These are phyloP conservation scores for Aspergillus carlsbadensis DNA, from an alignment of 495 filamentous ascomycete genomes.

Conservation along the genomic window DNA sequence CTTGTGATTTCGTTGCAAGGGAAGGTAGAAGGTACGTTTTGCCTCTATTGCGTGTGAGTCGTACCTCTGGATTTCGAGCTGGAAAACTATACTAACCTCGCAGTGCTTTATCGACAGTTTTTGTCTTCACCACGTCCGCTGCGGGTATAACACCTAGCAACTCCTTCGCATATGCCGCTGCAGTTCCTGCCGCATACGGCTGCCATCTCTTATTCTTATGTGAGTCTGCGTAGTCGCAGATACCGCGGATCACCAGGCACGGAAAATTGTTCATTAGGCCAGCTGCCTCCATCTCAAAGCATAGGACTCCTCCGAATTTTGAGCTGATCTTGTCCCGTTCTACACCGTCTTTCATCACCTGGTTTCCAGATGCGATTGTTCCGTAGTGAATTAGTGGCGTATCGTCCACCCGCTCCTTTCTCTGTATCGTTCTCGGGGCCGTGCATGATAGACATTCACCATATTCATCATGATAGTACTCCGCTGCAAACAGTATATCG, in stretches of 20 bases:
- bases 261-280: constrained; percentile 31
- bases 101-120: too few relatives aligned
- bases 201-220: constrained; percentile 25
- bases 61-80: too few relatives aligned
- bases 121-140: too few relatives aligned
- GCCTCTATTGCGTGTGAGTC: too few relatives aligned
- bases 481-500: too few relatives aligned
- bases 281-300: constrained; percentile 46
- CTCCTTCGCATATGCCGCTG: constrained; percentile 32
- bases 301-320: constrained; percentile 22
- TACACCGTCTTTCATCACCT: constrained; percentile 28
- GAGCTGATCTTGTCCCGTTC: constrained; percentile 19
- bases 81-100: too few relatives aligned
- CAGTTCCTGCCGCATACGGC: constrained; percentile 27
- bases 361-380: constrained; percentile 35
- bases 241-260: constrained; percentile 39
- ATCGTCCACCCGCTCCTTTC: too few relatives aligned
- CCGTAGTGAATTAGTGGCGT: constrained; percentile 29
- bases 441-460: constrained; percentile 12
- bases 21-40: too few relatives aligned
- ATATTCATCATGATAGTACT: constrained; percentile 17
- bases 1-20: too few relatives aligned
- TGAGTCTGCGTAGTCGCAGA: constrained; percentile 42
- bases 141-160: not conserved
- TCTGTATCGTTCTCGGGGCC: constrained; percentile 14